A percentile compares a stretch with the other conserved stretches of the same genome.
These are phyloP conservation scores for Vitis hybrid DNA, from an alignment of 177 flowering plant genomes.

Conservation along the genomic window DNA sequence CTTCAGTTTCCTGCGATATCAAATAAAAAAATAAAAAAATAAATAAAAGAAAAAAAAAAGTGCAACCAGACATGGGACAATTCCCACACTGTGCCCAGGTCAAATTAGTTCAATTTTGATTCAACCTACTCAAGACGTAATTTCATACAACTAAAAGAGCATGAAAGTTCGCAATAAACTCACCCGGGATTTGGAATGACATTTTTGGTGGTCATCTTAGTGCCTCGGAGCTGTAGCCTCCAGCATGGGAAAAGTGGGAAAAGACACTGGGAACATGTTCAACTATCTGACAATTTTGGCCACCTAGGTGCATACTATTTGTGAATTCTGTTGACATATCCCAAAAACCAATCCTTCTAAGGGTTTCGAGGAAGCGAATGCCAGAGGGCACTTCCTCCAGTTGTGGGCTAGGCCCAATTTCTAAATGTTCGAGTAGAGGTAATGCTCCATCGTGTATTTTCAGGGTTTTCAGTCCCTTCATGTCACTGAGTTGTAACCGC, in stretches of 20 bases:
- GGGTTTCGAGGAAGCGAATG: conserved; percentile 4
- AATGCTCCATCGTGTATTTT: conserved; percentile 6
- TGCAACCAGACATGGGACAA: no score
- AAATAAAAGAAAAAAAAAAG: no score
- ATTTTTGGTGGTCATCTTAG: background rate
- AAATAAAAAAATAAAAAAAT: no score
- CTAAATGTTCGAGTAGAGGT: conserved; percentile 8
- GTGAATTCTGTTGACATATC: background rate
- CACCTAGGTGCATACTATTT: background rate
- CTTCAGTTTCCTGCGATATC: no score
- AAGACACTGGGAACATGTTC: background rate
- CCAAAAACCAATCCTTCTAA: background rate
- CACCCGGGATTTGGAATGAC: no score
- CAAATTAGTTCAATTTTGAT: no score
- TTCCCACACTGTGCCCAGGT: no score
- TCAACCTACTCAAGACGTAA: no score
- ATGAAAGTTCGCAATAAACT: no score
- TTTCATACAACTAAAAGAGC: no score
- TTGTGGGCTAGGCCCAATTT: background rate
- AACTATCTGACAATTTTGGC: background rate
- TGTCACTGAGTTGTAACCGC: background rate
- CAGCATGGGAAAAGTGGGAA: background rate
- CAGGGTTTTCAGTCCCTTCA: background rate
- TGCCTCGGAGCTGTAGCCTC: no score
- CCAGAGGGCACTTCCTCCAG: conserved; percentile 8